phyloP scores from a whole-genome alignment of 495 filamentous ascomycete species.

The Clohesyomyces aquaticus region DNA sequence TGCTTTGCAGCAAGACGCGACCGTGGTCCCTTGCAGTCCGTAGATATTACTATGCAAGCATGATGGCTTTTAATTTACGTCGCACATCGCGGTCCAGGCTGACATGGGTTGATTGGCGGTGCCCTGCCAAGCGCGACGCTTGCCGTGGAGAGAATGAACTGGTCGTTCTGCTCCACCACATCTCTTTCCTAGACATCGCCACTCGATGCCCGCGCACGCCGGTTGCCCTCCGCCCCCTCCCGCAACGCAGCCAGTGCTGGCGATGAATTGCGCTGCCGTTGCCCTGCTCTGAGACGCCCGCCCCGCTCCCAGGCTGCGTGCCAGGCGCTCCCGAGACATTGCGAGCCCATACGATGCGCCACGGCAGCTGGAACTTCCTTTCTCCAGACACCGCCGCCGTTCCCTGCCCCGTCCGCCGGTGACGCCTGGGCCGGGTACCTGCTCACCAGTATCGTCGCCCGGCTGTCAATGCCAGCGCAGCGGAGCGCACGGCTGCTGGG shows the following conservation, averaged over 20 bases:
- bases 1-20: conserved; percentile 15
- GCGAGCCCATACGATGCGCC: conserved; percentile 8
- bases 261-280: not conserved
- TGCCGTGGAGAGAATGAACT: not conserved
- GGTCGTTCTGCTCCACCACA: not conserved
- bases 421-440: conserved; percentile 17
- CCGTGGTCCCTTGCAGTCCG: conserved; percentile 12
- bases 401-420: not conserved
- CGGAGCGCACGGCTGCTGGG: conserved; percentile 7
- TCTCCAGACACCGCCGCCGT: not conserved
- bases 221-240: not conserved
- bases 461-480: conserved; percentile 13
- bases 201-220: not conserved
- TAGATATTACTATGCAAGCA: too few species aligned
- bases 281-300: not conserved
- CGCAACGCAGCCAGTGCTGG: not conserved
- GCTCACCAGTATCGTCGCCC: conserved; percentile 10
- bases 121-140: not conserved
- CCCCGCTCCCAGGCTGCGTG: not conserved
- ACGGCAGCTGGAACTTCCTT: not conserved
- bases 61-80: too few species aligned
- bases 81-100: not conserved
- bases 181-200: too few species aligned
- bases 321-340: conserved; percentile 3
- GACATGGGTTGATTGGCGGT: too few species aligned